Conservation (phyloP, 169 alveolate genomes). For the Cryptosporidium baileyi region DNA sequence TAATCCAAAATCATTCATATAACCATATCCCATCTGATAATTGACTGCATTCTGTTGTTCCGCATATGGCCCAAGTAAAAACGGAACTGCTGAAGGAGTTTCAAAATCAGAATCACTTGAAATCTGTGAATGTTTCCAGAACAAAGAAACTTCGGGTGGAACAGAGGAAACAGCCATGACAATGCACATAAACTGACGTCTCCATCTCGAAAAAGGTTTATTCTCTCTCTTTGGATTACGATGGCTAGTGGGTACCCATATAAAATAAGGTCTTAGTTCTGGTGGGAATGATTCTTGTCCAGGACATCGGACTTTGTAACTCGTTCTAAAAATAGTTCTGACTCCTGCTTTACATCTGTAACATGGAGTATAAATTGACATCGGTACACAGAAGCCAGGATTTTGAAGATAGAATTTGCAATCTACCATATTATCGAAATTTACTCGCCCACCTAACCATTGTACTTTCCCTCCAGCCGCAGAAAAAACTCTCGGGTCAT, state of each 20-base stretch:
- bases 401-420: slow-evolving; percentile 66
- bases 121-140: slow-evolving; percentile 61
- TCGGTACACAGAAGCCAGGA: slow-evolving; percentile 69
- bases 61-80: slow-evolving; percentile 35
- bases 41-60: background rate
- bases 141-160: background rate
- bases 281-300: slow-evolving; percentile 67
- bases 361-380: slow-evolving; percentile 68
- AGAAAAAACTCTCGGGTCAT: background rate
- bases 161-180: slow-evolving; percentile 63
- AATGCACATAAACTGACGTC: slow-evolving; percentile 69
- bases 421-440: slow-evolving; percentile 54
- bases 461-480: background rate
- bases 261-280: slow-evolving; percentile 32
- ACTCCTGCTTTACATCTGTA: slow-evolving; percentile 56
- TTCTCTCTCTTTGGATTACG: slow-evolving; percentile 48
- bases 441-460: slow-evolving; percentile 44
- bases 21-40: too few species aligned
- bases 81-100: slow-evolving; percentile 2
- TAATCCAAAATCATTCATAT: too few species aligned
- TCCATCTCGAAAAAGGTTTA: slow-evolving; percentile 17
- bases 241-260: slow-evolving; percentile 63
- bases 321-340: slow-evolving; percentile 57
- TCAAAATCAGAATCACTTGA: background rate
- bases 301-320: slow-evolving; percentile 51